Base-by-base conservation (phyloP, 78 protist species). In the Dictyostelium purpureum region DNA sequence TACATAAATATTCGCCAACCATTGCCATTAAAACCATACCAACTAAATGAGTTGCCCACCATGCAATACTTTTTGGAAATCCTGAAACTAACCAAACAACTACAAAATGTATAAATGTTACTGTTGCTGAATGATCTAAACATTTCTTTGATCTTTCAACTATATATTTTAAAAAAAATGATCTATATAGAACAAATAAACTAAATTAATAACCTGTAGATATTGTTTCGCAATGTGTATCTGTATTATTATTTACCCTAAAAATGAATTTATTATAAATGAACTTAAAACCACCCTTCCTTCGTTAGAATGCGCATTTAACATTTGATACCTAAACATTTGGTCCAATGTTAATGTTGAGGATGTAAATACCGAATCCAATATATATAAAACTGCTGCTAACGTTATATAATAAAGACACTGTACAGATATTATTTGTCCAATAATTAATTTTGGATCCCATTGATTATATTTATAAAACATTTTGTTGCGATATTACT, bases 101-200 rank as follows among this genome's bases (percentile, higher is more conserved):
- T 7, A 90, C n/a, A 33, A 90, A 78, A 76, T 90, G 94, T n/a
- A 90, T 66, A 40, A 90, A 11, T 21, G 80, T 79, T 10, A 90
- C 94, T 63, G 94, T 79, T 28, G 82, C 94, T 52, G 94, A 83
- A 66, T 81, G 89, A 66, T 90, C 94, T 33, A 90, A 76, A 70
- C 94, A 90, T 69, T 90, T 90, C 42, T 81, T 79, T 71, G 88
- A 71, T 71, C 94, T 59, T 28, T 90, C 94, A 6, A 90, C 94
- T 37, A 90, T 76, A 90, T 90, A 90, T 61, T 66, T 81, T 73
- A 90, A 81, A 85, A 71, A 73, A 61, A 85, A n/a, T 57, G 92
- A 52, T 24, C 92, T 85, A 59, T 14, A 1, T 33, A 63, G 6
- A 33, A n/a, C 28, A 56, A 1, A 18, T 1, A 56, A 10, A 56